These are phyloP conservation scores for Babesia caballi DNA, from an alignment of 169 alveolate species.

Conservation along the genomic window DNA sequence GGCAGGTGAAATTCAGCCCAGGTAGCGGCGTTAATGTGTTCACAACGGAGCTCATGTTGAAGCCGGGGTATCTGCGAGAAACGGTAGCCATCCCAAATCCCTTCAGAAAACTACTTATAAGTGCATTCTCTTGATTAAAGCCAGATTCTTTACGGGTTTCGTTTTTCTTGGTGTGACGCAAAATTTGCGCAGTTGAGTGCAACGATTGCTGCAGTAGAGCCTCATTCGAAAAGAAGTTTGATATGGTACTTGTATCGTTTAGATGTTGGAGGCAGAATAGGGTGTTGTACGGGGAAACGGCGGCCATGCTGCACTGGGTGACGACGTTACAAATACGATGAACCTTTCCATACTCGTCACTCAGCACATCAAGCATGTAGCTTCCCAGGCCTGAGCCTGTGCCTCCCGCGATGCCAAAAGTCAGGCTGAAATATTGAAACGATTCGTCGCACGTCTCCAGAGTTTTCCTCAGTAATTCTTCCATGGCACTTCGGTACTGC, in stretches of 20 bases:
- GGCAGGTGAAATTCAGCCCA: constrained; percentile 29
- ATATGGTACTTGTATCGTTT: constrained; percentile 4
- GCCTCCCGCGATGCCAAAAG: constrained; percentile 98
- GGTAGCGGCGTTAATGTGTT: constrained; percentile 41
- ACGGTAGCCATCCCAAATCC: constrained; percentile 16
- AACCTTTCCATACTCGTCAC: constrained; percentile 85
- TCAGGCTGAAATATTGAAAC: constrained; percentile 91
- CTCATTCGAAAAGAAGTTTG: constrained; percentile 37
- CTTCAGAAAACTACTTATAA: constrained; percentile 9
- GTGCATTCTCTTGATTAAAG: constrained; percentile 9
- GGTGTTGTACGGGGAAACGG: constrained; percentile 56
- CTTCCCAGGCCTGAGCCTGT: constrained; percentile 98
- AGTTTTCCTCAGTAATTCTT: constrained; percentile 83
- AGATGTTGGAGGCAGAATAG: constrained; percentile 24
- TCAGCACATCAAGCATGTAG: constrained; percentile 84
- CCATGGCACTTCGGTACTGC: constrained; percentile 82
- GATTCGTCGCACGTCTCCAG: constrained; percentile 90
- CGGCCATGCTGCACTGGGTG: constrained; percentile 28
- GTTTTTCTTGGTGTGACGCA: background rate
- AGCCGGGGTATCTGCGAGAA: background rate
- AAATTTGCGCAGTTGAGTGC: background rate
- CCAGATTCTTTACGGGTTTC: background rate
- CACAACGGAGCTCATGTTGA: constrained; percentile 8
- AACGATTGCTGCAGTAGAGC: background rate
- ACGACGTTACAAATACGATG: constrained; percentile 25